Evolutionary conservation across 345 rosid species (phyloP), one percentile per base, ranked within the genome.

Genomic region (Pugionium dolabratum): DNA sequence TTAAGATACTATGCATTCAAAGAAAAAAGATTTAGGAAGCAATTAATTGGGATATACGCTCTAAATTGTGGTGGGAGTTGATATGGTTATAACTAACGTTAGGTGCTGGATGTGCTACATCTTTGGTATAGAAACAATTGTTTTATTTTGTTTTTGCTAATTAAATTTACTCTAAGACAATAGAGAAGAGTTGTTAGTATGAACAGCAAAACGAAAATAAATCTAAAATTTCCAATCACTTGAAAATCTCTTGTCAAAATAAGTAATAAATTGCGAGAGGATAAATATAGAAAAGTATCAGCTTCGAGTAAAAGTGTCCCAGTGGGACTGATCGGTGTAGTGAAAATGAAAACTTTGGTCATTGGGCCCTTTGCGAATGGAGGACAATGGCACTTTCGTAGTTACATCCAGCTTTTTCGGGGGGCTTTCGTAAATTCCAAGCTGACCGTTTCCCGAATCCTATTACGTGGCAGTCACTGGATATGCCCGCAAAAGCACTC

Each of bases 401-500:
- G 9, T 54, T 37, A 18, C 4, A 1, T 2, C 1, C 1, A 60
- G 0, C 28, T 29, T 3, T 1, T 0, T 39, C 6, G 29, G 49
- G 70, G 11, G 34, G 43, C 0, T 57, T 41, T 2, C 37, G 72
- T 73, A 59, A 66, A 3, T 66, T 9, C 0, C 0, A 0, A 25
- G 0, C 9, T 60, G 82, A 78, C 83, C 75, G 56, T 76, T 76
- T 71, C 62, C 46, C 58, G 28, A 64, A 62, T 27, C 57, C 1
- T 6, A 3, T 30, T 72, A 80, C 85, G 83, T 78, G 89, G 85
- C 85, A 54, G 18, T 4, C 42, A 39, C 29, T 54, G 29, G 47
- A 60, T 40, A 11, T 49, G 73, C 76, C 66, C 76, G 58, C 51
- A 67, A 58, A 76, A 59, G 46, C 70, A 54, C 54, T 56, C 40